Base-by-base conservation (phyloP, 352 stramenopile species). In the Phytophthora fragariae region DNA sequence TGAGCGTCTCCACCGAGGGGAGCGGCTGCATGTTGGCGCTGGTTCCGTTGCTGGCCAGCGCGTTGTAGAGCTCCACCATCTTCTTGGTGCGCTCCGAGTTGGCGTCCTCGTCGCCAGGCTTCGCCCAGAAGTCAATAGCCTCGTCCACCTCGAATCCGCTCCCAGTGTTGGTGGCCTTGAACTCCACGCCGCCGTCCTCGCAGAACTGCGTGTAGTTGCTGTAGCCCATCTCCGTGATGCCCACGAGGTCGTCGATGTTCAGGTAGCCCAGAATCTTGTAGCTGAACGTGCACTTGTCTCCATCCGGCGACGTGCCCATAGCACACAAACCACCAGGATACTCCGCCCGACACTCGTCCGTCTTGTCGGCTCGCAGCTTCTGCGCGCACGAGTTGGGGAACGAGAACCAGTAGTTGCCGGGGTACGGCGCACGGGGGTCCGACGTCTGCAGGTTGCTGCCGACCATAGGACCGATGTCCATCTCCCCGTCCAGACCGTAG, bases 321-420 rank as follows among this genome's bases (percentile, higher is more conserved):
- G 78, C 24, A 56, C 83, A 90, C 11, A 90, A 46, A 33, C 84
- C 84, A 5, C 80, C 79, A 0, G 76, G 62, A 60, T 89, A 78
- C 52, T 79, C 39, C 0, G 37, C 55, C n/a, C 83, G 81, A 59
- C 80, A 90, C 53, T 66, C 57, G 19, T 69, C 70, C 27, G 77
- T 89, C 74, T 89, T 92, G 49, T 77, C 61, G 0, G 31, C 62
- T 73, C 77, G 89, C 24, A 83, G 58, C 33, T 83, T n/a, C 37
- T 75, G 67, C 8, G 79, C 81, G 15, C 85, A 94, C 8, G 68
- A 89, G 73, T 92, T 92, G 7, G 88, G 86, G 77, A 81, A 93
- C 63, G 88, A 95, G 73, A 90, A 94, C 88, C 86, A 93, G 75
- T 88, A 88, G 70, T 90, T 92, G 73, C 84, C 81, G 3, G 82